These are phyloP conservation scores for Starmerella scarabaei DNA, from an alignment of 805 yeast species.

Conservation along the genomic window DNA sequence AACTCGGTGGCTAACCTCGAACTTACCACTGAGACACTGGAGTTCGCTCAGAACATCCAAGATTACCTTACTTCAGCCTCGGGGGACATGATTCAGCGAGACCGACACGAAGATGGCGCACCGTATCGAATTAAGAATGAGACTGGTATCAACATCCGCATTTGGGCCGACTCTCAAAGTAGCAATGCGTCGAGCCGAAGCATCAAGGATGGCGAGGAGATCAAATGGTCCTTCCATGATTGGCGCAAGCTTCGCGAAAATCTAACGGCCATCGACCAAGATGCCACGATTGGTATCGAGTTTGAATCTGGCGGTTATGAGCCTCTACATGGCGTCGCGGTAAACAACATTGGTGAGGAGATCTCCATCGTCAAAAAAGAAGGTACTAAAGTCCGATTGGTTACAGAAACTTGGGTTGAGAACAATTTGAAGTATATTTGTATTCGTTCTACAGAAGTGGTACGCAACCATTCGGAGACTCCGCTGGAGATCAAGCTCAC, in stretches of 20 bases:
- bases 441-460: slow-evolving; percentile 61
- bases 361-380: slow-evolving; percentile 39
- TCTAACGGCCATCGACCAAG: slow-evolving; percentile 49
- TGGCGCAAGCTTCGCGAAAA: slow-evolving; percentile 81
- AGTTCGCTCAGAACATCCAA: slow-evolving; percentile 57
- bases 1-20: slow-evolving; percentile 67
- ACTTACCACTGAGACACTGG: slow-evolving; percentile 68
- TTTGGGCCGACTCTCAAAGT: slow-evolving; percentile 52
- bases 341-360: slow-evolving; percentile 74
- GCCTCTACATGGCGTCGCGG: slow-evolving; percentile 44
- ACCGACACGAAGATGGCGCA: slow-evolving; percentile 58
- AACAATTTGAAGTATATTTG: slow-evolving; percentile 65
- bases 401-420: slow-evolving; percentile 56
- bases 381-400: slow-evolving; percentile 42
- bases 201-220: slow-evolving; percentile 35
- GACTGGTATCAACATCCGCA: slow-evolving; percentile 68
- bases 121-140: slow-evolving; percentile 74
- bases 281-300: slow-evolving; percentile 47
- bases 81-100: slow-evolving; percentile 19
- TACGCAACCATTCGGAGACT: slow-evolving; percentile 57
- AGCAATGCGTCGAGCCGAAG: slow-evolving; percentile 11
- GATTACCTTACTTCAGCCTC: slow-evolving; percentile 28
- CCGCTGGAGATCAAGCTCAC: slow-evolving; percentile 31
- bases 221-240: slow-evolving; percentile 89
- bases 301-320: slow-evolving; percentile 45